These are phyloP conservation scores for Acer negundo DNA, from an alignment of 345 rosid species.

Conservation along the genomic window DNA sequence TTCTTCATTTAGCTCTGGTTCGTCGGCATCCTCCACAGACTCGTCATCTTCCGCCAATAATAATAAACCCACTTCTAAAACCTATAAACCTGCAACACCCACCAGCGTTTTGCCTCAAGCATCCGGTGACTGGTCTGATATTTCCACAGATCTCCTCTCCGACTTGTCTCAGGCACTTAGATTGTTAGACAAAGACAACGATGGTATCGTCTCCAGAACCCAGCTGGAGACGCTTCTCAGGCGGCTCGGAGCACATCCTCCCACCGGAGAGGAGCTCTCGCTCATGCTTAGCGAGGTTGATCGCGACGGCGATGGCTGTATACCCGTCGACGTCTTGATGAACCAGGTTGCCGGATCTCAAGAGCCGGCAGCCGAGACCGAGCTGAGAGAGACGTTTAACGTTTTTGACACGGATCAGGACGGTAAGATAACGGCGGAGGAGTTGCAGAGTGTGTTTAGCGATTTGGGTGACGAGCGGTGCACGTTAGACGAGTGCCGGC, in stretches of 20 bases:
- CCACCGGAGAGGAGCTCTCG: slow-evolving; percentile 58
- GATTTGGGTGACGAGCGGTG: slow-evolving; percentile 68
- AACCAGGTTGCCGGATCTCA: slow-evolving; percentile 45
- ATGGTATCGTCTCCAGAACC: slow-evolving; percentile 49
- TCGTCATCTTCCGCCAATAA: slow-evolving; percentile 20
- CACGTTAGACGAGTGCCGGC: slow-evolving; percentile 88
- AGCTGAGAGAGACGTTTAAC: slow-evolving; percentile 74
- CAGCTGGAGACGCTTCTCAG: slow-evolving; percentile 65
- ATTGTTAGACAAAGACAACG: slow-evolving; percentile 55
- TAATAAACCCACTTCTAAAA: slow-evolving; percentile 19
- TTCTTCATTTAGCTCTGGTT: slow-evolving; percentile 51
- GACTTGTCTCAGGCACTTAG: slow-evolving; percentile 57
- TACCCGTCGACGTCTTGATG: slow-evolving; percentile 59
- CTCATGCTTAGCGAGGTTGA: slow-evolving; percentile 66
- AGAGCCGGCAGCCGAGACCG: slow-evolving; percentile 55
- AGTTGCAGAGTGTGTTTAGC: slow-evolving; percentile 49
- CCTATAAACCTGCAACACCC: slow-evolving; percentile 49
- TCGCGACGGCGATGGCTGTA: slow-evolving; percentile 42
- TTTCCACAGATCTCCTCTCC: slow-evolving; percentile 26
- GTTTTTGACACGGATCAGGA: slow-evolving; percentile 81
- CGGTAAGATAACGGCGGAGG: slow-evolving; percentile 91
- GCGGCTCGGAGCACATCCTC: slow-evolving; percentile 56
- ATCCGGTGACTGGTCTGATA: slow-evolving; percentile 51
- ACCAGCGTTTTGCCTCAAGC: slow-evolving; percentile 60
- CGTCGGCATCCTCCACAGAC: slow-evolving; percentile 40